Evolutionary conservation across 2,329 filamentous ascomycete species (phyloP).

Genomic region (Colletotrichum zoysiae): DNA sequence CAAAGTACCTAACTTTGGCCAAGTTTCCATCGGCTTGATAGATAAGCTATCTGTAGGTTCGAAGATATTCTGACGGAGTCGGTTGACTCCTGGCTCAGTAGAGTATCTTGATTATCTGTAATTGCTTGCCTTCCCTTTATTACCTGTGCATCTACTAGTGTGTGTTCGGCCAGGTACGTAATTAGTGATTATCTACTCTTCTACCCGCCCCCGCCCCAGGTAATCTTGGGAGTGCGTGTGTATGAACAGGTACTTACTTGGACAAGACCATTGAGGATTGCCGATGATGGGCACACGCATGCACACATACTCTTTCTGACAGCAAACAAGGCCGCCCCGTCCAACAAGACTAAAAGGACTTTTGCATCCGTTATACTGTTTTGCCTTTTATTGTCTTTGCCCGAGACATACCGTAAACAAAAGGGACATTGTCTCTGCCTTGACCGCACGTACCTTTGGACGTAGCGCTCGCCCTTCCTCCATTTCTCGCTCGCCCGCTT

Average conservation of each 20-base stretch:
- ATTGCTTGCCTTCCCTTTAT: not conserved
- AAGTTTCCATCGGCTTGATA: not conserved
- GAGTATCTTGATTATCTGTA: not conserved
- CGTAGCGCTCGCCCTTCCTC: constrained; percentile 14
- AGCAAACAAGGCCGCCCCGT: not conserved
- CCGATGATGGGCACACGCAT: not conserved
- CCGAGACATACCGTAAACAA: not conserved
- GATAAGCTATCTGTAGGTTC: not conserved
- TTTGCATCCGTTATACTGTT: not conserved
- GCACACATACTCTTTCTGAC: not conserved
- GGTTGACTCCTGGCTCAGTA: not conserved
- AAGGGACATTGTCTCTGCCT: constrained; percentile 4
- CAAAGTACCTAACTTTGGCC: not conserved
- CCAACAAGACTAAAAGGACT: not conserved
- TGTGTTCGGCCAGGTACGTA: not conserved
- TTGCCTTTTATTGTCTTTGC: not conserved
- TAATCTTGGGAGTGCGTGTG: not conserved
- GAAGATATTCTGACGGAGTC: not conserved
- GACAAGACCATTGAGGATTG: not conserved
- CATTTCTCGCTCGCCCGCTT: not conserved
- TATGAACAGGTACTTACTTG: not conserved
- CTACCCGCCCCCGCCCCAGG: not conserved
- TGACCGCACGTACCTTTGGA: constrained; percentile 4
- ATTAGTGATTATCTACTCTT: not conserved
- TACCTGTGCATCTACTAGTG: not conserved